Evolutionary conservation across 306 rosid genomes (phyloP), one percentile per base, ranked within the genome.

Genomic region (Senna tora): DNA sequence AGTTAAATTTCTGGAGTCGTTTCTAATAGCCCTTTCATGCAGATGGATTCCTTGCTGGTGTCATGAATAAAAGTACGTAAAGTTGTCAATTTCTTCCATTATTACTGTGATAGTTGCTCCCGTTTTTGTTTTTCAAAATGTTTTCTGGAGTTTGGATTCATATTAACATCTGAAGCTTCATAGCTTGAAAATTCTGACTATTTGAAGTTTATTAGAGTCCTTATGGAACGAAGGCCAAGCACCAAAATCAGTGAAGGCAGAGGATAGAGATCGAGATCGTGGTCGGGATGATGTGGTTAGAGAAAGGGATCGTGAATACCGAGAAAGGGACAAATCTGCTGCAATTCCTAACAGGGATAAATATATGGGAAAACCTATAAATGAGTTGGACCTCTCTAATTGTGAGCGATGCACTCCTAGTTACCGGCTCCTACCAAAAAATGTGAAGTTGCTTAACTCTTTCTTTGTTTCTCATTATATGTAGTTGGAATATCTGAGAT

Each of bases 31-130:
- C 47, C 76, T 82, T 73, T 79, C 75, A 43, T 79, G 90, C 91
- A 95, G 99, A 95, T 84, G 99, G 97, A 82, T 86, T 89, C 88
- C 99, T 95, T 77, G 90, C 99, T 75, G 96, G 93, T 61, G 97
- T 95, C 85, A 90, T 89, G 96, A 91, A 88, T 84, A 95, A 86
- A 84, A 94, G 97, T 94, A 91, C 15, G 99, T 84, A 72, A 75
- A 51, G 53, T 33, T 56, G 58, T 79, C 78, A 59, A 39, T 83
- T 73, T 52, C 38, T 61, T 71, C 74, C 71, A 56, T 55, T 66
- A 9, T 75, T 28, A n/a, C 30, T 55, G 11, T 53, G 58, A 57
- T 64, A 38, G 67, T 75, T 77, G 61, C 41, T 13, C 50, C 77
- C 63, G 41, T 53, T 58, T 46, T 51, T 60, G 66, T 7, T 4